Evolutionary conservation across 2,329 filamentous ascomycete genomes (phyloP), one percentile per base, ranked within the genome.

Genomic region (Phyllosticta citribraziliensis): DNA sequence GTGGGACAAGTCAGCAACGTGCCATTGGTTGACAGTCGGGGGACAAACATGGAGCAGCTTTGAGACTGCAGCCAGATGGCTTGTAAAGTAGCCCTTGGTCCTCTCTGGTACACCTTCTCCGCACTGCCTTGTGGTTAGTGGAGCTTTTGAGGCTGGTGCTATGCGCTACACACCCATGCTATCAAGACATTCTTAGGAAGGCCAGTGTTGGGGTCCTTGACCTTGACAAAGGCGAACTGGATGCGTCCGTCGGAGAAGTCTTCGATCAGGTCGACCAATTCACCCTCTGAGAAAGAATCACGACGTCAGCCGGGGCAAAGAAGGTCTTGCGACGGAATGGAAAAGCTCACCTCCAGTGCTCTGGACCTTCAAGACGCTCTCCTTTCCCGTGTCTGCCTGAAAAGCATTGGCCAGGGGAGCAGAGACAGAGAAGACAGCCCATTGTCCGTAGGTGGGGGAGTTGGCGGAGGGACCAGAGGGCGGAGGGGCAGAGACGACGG

Each of bases 61-160:
- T 64, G 91, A 87, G 47, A 97, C 91, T 55, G 91, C 88, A 63
- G 88, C 87, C 55, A 94, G 80, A 76, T 99, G 93, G 77, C 91
- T 97, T 66, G 91, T 96, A 73, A 99, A 99, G 77, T 97, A 97
- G 66, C 94, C 94, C 78, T 97, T 99, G 64, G 93, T 97, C 69
- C 93, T 83, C 77, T 99, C 94, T n/a, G 94, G 94, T 17, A 99
- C 94, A 68, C 94, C 94, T 71, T 95, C 93, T 66, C 94, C 94
- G 74, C 94, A 99, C 88, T 82, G 65, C 17, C n/a, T 56, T 57
- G 52, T 58, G 20, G 40, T 56, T 27, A 55, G 56, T 55, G 47
- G 67, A 61, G 33, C 14, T 6, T 3, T 14, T 8, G 12, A 14
- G 17, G 14, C 3, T 9, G 25, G 25, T 20, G 17, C 5, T n/a